Conservation (phyloP, 768 basidiomycete genomes). For the Russula vinacea region DNA sequence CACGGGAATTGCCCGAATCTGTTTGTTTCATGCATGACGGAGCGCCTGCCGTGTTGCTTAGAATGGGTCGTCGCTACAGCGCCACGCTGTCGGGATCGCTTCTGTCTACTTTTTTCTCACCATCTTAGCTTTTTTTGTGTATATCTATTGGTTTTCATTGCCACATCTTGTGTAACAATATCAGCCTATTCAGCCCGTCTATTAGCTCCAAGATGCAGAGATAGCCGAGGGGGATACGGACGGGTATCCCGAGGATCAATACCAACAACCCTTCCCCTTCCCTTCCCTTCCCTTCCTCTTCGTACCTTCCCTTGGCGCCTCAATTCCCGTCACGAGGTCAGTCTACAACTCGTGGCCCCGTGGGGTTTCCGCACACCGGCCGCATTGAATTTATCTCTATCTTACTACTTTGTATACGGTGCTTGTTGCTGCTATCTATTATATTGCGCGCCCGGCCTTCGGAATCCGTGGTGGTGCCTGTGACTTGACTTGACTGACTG, state of each 20-base stretch:
- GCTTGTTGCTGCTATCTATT: too few relatives aligned
- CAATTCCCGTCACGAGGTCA: slow-evolving; percentile 6
- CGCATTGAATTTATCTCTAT: too few relatives aligned
- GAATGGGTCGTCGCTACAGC: slow-evolving; percentile 23
- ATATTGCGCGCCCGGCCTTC: neutral
- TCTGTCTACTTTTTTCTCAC: slow-evolving; percentile 10
- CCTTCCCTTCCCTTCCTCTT: slow-evolving; percentile 12
- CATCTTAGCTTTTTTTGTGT: slow-evolving; percentile 20
- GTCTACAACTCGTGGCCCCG: slow-evolving; percentile 3
- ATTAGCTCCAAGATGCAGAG: neutral
- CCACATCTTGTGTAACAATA: slow-evolving; percentile 27
- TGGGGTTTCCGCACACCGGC: slow-evolving; percentile 1
- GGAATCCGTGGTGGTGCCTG: neutral
- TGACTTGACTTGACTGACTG: neutral
- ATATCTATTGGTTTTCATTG: slow-evolving; percentile 25
- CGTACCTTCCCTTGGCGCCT: slow-evolving; percentile 14
- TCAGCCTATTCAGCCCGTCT: slow-evolving; percentile 21
- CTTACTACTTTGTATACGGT: too few relatives aligned
- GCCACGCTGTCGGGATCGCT: slow-evolving; percentile 21
- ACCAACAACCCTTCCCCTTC: slow-evolving; percentile 5
- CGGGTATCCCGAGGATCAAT: slow-evolving; percentile 21
- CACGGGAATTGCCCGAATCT: slow-evolving; percentile 23
- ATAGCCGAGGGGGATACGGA: neutral
- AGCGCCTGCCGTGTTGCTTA: slow-evolving; percentile 28
- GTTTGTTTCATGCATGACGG: slow-evolving; percentile 26